phyloP scores from a whole-genome alignment of 2,329 filamentous ascomycete species.

The Fusarium denticulatum region DNA sequence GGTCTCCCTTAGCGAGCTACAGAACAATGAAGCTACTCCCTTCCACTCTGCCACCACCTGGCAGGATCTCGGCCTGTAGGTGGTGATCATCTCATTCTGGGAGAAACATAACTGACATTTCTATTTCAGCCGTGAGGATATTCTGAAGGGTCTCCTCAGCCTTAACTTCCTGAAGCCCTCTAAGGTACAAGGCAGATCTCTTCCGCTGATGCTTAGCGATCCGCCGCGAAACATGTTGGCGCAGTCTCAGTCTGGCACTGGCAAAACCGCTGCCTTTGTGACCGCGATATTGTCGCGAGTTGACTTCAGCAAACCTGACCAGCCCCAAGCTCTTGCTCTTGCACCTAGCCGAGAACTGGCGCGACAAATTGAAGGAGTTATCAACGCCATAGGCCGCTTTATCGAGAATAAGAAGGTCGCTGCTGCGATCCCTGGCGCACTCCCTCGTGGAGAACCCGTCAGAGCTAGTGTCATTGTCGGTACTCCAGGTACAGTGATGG shows the following conservation, averaged over 20 bases:
- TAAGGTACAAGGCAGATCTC: slow-evolving; percentile 95
- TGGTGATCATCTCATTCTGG: neutral
- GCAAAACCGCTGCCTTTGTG: slow-evolving; percentile 96
- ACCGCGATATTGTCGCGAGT: slow-evolving; percentile 90
- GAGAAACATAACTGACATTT: slow-evolving; percentile 4
- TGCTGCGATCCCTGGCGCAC: slow-evolving; percentile 83
- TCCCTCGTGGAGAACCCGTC: slow-evolving; percentile 74
- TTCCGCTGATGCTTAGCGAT: slow-evolving; percentile 86
- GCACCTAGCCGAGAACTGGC: slow-evolving; percentile 95
- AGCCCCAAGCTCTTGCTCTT: slow-evolving; percentile 87
- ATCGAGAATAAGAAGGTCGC: slow-evolving; percentile 79
- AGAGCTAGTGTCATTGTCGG: slow-evolving; percentile 86
- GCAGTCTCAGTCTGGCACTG: slow-evolving; percentile 98
- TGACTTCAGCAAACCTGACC: slow-evolving; percentile 73
- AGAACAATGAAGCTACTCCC: slow-evolving; percentile 86
- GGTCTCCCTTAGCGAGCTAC: slow-evolving; percentile 89
- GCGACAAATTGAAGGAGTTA: slow-evolving; percentile 89
- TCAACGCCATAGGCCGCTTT: slow-evolving; percentile 85
- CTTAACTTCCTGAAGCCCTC: slow-evolving; percentile 96
- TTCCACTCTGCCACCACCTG: slow-evolving; percentile 87
- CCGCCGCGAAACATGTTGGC: slow-evolving; percentile 96
- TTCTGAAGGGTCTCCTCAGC: slow-evolving; percentile 79
- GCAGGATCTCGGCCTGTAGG: slow-evolving; percentile 84
- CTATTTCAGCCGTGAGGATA: slow-evolving; percentile 54
- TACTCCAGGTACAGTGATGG: slow-evolving; percentile 92